Conservation (phyloP, 2,329 filamentous ascomycete species). For the Talaromyces marneffei region DNA sequence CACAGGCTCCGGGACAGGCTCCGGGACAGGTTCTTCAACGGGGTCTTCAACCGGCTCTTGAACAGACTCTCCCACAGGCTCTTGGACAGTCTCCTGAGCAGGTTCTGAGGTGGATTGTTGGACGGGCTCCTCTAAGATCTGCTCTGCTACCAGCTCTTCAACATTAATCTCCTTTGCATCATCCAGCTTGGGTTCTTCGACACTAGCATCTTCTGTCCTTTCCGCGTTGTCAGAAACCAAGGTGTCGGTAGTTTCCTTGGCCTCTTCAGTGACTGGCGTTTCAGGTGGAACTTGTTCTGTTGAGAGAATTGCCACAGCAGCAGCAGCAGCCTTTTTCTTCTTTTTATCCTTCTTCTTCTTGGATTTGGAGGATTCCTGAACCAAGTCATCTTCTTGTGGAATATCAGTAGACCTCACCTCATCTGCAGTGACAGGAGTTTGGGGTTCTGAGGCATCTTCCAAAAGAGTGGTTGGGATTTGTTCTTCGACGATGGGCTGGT, state of each 20-base stretch:
- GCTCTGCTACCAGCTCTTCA: neutral
- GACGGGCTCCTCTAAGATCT: neutral
- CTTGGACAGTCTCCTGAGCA: neutral
- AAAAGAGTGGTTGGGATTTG: too few relatives aligned
- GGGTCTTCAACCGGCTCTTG: constrained; percentile 17
- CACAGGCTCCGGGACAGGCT: neutral
- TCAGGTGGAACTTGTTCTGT: neutral
- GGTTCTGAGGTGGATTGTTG: neutral
- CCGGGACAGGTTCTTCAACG: constrained; percentile 28
- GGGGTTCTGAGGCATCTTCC: neutral
- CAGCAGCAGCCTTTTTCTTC: constrained; percentile 19
- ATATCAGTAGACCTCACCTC: neutral
- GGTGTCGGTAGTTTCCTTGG: neutral
- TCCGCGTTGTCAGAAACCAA: neutral
- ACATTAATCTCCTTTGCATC: neutral
- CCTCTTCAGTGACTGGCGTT: neutral
- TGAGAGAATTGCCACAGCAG: neutral
- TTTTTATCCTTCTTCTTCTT: constrained; percentile 37
- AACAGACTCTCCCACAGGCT: neutral
- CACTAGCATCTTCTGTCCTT: neutral
- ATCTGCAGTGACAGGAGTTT: neutral
- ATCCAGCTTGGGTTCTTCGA: neutral
- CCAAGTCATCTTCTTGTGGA: neutral
- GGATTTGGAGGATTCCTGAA: constrained; percentile 15
- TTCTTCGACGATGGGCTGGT: neutral